Percentiles rank a stretch among this genome's conserved stretches.
Evolutionary conservation across 140 eudicot species (phyloP).

Genomic region (Anethum foeniculum): DNA sequence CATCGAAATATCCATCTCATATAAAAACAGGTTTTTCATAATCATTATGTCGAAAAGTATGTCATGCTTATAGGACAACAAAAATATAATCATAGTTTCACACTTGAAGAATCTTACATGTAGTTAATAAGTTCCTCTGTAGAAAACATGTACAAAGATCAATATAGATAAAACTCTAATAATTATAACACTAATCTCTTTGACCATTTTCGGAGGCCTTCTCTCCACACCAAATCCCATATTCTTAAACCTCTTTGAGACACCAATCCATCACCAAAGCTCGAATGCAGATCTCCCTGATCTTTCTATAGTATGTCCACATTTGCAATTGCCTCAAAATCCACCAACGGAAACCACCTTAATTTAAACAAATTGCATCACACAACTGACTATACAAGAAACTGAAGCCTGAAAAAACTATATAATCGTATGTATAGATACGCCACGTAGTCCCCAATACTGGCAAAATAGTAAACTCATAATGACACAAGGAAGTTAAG

Average conservation of each 20-base stretch:
- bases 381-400: not conserved
- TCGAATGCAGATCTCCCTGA: not conserved
- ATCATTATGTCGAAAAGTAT: not conserved
- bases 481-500: constrained; percentile 15
- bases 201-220: no score
- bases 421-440: constrained; percentile 23
- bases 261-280: not conserved
- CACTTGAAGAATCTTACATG: not conserved
- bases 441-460: constrained; percentile 24
- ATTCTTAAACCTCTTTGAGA: not conserved
- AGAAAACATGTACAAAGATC: not conserved
- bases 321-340: not conserved
- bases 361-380: not conserved
- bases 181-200: not conserved
- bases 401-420: constrained; percentile 3
- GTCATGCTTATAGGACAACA: not conserved
- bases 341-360: not conserved
- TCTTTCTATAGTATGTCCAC: not conserved
- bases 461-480: constrained; percentile 31
- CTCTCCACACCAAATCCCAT: not conserved
- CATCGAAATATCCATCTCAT: not conserved
- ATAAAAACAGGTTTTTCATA: not conserved
- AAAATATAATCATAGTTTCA: not conserved
- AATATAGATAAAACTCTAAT: not conserved
- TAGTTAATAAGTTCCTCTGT: not conserved